Conservation (phyloP, 2,329 filamentous ascomycete genomes). For the Cylindrodendrum hubeiense region DNA sequence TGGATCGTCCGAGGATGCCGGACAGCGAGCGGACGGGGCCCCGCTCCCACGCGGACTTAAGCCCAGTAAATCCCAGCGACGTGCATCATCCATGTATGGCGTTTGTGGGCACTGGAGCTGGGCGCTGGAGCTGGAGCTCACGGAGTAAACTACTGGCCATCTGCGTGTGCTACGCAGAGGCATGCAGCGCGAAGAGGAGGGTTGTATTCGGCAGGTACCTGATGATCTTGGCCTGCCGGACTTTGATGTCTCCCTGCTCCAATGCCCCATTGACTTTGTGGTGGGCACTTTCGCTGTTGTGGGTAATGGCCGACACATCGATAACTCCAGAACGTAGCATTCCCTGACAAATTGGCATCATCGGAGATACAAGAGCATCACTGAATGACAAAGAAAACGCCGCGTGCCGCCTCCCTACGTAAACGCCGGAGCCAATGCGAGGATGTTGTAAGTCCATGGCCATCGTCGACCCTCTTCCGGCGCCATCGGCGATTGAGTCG, state of each 20-base stretch:
- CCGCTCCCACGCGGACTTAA: constrained; percentile 40
- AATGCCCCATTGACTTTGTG: no score
- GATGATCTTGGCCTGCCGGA: not conserved
- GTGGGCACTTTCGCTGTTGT: not conserved
- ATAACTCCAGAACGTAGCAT: not conserved
- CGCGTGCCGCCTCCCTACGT: not conserved
- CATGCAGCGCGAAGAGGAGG: not conserved
- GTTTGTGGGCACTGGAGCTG: not conserved
- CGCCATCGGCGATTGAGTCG: constrained; percentile 39
- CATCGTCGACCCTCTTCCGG: constrained; percentile 32
- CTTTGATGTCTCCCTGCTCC: not conserved
- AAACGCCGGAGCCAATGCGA: constrained; percentile 3
- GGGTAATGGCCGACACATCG: not conserved
- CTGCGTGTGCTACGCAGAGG: not conserved
- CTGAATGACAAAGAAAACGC: not conserved
- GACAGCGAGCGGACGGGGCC: constrained; percentile 16
- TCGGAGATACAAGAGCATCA: not conserved
- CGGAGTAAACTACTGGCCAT: not conserved
- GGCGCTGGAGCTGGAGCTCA: not conserved
- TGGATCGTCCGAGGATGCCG: constrained; percentile 37
- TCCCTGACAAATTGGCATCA: not conserved
- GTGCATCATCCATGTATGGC: not conserved
- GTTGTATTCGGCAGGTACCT: not conserved
- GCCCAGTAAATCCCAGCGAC: constrained; percentile 38
- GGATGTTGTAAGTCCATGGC: constrained; percentile 3